Evolutionary conservation across 306 rosid genomes (phyloP).

Genomic region (Corylus heterophylla): DNA sequence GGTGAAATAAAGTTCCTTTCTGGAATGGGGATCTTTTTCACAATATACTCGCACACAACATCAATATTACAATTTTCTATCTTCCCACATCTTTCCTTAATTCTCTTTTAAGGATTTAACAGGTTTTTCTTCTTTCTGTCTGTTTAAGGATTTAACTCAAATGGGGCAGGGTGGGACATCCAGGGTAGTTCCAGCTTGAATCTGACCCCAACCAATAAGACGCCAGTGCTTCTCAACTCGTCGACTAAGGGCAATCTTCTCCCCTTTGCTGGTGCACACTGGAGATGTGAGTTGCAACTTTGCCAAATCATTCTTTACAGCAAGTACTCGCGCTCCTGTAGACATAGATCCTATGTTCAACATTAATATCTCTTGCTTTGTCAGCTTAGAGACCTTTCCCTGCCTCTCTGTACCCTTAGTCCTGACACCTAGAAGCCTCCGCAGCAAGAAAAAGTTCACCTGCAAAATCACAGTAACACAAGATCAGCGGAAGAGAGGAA

Average conservation of each 20-base stretch:
- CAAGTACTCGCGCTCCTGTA: constrained; percentile 80
- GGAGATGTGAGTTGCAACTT: constrained; percentile 91
- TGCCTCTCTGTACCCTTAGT: constrained; percentile 90
- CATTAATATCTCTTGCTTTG: constrained; percentile 89
- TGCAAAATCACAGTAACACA: constrained; percentile 36
- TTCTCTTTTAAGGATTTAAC: constrained; percentile 1
- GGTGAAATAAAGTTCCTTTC: no score
- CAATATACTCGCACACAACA: no score
- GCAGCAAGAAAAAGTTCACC: constrained; percentile 94
- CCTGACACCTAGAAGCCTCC: constrained; percentile 89
- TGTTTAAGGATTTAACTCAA: constrained; percentile 23
- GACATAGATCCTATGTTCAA: constrained; percentile 98
- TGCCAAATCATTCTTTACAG: constrained; percentile 85
- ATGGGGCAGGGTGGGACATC: constrained; percentile 75
- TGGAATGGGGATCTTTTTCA: no score
- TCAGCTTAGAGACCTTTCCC: constrained; percentile 86
- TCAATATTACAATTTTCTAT: constrained; percentile 27
- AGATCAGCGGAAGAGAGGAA: constrained; percentile 11
- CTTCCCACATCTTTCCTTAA: constrained; percentile 45
- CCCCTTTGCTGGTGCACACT: constrained; percentile 93
- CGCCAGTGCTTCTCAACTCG: constrained; percentile 99
- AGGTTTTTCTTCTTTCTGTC: constrained; percentile 1
- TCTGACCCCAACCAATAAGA: constrained; percentile 95
- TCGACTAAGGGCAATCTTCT: constrained; percentile 90
- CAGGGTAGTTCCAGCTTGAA: constrained; percentile 88